Evolutionary conservation across 768 basidiomycete species (phyloP).

Genomic region (Clavaria fumosa): DNA sequence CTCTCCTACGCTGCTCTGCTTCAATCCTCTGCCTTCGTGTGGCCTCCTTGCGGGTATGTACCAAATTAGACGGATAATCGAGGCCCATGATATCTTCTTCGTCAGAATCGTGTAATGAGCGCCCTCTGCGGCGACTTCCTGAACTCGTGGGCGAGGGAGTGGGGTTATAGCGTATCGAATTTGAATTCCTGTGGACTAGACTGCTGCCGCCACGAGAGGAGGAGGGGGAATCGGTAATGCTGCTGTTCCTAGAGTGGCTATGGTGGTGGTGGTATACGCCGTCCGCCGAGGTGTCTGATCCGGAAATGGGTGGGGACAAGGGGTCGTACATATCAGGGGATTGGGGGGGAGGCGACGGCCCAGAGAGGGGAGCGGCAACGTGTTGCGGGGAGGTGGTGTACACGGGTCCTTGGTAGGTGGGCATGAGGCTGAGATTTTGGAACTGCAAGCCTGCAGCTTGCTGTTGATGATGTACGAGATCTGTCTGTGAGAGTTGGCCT

Average conservation of each 20-base stretch:
- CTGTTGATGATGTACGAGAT: constrained; percentile 56
- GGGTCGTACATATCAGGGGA: constrained; percentile 74
- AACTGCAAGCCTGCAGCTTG: constrained; percentile 27
- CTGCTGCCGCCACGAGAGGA: constrained; percentile 63
- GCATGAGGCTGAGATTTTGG: constrained; percentile 52
- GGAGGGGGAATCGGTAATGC: constrained; percentile 62
- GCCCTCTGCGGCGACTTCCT: constrained; percentile 48
- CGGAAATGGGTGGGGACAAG: constrained; percentile 73
- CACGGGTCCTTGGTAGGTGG: constrained; percentile 44
- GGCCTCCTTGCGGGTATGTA: constrained; percentile 68
- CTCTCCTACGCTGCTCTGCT: constrained; percentile 79
- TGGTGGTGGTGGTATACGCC: constrained; percentile 69
- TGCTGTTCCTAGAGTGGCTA: constrained; percentile 54
- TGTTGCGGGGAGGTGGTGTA: constrained; percentile 49
- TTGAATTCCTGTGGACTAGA: constrained; percentile 61
- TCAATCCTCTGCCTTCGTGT: constrained; percentile 75
- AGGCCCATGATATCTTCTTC: constrained; percentile 52
- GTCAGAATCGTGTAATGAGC: constrained; percentile 62
- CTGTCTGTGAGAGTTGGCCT: constrained; percentile 51
- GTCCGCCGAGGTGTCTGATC: constrained; percentile 80
- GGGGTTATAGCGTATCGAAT: constrained; percentile 59
- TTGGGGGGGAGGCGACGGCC: constrained; percentile 60
- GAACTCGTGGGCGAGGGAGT: constrained; percentile 72
- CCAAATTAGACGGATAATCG: constrained; percentile 52
- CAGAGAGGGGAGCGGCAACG: constrained; percentile 47